Evolutionary conservation across 1,284 basidiomycete genomes (phyloP).

Genomic region (Taiwanofungus camphoratus): DNA sequence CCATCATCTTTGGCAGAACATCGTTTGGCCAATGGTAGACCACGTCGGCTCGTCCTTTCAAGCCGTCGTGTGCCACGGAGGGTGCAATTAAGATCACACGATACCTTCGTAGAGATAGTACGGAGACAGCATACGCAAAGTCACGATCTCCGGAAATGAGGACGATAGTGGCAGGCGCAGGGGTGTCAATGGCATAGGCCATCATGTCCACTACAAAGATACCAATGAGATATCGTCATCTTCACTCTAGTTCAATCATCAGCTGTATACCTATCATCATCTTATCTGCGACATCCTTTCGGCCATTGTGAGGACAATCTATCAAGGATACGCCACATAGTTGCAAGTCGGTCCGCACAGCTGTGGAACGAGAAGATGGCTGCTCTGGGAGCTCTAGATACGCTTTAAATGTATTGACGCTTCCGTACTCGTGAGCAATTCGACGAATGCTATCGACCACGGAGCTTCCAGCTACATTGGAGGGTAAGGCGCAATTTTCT

Average conservation of each 20-base stretch:
- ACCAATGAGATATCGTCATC: not conserved
- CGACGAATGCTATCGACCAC: constrained; percentile 24
- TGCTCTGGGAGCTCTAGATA: constrained; percentile 40
- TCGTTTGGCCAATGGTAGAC: constrained; percentile 47
- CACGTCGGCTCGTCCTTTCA: constrained; percentile 48
- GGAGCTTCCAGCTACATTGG: constrained; percentile 37
- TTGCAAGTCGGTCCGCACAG: constrained; percentile 45
- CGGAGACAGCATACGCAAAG: constrained; percentile 51
- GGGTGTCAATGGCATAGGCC: constrained; percentile 50
- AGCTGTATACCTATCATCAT: constrained; percentile 33
- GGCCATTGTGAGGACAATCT: constrained; percentile 39
- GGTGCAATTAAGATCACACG: constrained; percentile 45
- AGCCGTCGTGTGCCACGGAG: constrained; percentile 30
- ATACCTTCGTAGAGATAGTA: constrained; percentile 43
- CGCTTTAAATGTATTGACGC: constrained; percentile 35
- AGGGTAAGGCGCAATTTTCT: constrained; percentile 50
- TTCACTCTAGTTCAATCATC: constrained; percentile 38
- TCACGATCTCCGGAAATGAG: constrained; percentile 55
- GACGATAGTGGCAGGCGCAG: constrained; percentile 43
- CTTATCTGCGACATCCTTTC: constrained; percentile 37
- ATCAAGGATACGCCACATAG: constrained; percentile 33
- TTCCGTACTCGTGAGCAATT: constrained; percentile 24
- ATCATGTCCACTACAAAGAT: constrained; percentile 48
- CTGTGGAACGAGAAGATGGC: constrained; percentile 23
- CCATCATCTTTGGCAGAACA: constrained; percentile 25